Evolutionary conservation across 2,329 filamentous ascomycete species (phyloP).

Genomic region (Diaporthe destruens): DNA sequence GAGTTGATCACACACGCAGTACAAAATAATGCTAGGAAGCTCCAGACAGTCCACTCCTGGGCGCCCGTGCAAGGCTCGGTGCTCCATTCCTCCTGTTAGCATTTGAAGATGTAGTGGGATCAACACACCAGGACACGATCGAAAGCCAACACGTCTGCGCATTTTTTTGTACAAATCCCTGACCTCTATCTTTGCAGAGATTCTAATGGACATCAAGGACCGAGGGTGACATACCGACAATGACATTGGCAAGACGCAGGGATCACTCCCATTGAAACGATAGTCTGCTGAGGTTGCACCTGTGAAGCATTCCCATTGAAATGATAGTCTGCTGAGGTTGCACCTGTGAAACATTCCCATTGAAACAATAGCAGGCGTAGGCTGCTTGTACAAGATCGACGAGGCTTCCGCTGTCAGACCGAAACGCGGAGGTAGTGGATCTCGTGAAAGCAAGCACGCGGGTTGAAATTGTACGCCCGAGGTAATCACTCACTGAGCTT

Average conservation of each 20-base stretch:
- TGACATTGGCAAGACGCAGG: background rate
- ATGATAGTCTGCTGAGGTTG: too few relatives aligned
- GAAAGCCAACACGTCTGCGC: background rate
- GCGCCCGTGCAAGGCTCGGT: background rate
- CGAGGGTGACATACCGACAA: background rate
- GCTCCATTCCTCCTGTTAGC: background rate
- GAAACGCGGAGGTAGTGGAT: background rate
- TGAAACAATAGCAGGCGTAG: too few relatives aligned
- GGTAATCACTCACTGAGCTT: background rate
- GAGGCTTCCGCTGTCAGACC: background rate
- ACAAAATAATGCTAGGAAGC: too few relatives aligned
- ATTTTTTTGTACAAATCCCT: background rate
- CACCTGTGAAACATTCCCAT: too few relatives aligned
- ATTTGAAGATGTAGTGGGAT: background rate
- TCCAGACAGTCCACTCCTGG: background rate
- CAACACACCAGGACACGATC: background rate
- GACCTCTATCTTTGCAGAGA: background rate
- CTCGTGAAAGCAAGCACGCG: background rate
- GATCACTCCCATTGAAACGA: too few relatives aligned
- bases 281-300: too few relatives aligned
- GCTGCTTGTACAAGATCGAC: background rate
- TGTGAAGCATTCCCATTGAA: too few relatives aligned
- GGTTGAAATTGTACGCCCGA: background rate
- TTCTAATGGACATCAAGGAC: background rate
- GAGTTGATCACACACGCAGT: background rate